phyloP scores from a whole-genome alignment of 2,329 filamentous ascomycete species.

The Cladosporium colombiae region DNA sequence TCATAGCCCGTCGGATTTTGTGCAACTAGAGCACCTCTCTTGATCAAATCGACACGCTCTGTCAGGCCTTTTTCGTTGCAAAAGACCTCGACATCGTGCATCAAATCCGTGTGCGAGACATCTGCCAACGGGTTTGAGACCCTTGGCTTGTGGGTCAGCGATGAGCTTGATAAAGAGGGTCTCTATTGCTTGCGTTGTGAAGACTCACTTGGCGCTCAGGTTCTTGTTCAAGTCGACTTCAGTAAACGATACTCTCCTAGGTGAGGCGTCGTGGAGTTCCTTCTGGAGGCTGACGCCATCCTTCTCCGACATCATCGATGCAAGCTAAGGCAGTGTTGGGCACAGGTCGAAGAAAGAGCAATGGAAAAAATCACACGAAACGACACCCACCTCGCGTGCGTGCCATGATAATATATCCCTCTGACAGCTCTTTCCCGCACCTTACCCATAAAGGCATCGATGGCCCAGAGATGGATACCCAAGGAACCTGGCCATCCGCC shows the following conservation, averaged over 20 bases:
- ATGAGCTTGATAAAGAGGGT: constrained; percentile 16
- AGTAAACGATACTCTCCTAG: constrained; percentile 2
- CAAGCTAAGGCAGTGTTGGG: not conserved
- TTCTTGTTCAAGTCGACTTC: constrained; percentile 30
- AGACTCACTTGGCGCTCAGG: constrained; percentile 27
- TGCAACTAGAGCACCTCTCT: constrained; percentile 53
- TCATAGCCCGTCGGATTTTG: constrained; percentile 51
- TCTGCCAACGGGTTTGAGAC: constrained; percentile 58
- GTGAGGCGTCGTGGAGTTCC: not conserved
- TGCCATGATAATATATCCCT: constrained; percentile 12
- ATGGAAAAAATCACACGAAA: not conserved
- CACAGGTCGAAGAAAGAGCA: not conserved
- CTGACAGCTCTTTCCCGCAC: constrained; percentile 6
- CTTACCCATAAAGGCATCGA: constrained; percentile 13
- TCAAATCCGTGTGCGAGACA: constrained; percentile 53
- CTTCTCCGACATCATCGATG: constrained; percentile 10
- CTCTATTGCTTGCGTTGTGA: constrained; percentile 16
- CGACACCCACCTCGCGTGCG: not conserved
- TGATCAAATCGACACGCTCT: constrained; percentile 45
- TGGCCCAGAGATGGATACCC: constrained; percentile 14
- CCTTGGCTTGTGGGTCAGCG: constrained; percentile 22
- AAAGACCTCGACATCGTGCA: constrained; percentile 58
- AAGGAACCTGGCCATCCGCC: constrained; percentile 1
- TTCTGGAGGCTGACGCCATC: constrained; percentile 10
- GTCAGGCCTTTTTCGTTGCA: constrained; percentile 48